These are phyloP conservation scores for Thelonectria rubi DNA, from an alignment of 2,329 filamentous ascomycete genomes.

Conservation along the genomic window DNA sequence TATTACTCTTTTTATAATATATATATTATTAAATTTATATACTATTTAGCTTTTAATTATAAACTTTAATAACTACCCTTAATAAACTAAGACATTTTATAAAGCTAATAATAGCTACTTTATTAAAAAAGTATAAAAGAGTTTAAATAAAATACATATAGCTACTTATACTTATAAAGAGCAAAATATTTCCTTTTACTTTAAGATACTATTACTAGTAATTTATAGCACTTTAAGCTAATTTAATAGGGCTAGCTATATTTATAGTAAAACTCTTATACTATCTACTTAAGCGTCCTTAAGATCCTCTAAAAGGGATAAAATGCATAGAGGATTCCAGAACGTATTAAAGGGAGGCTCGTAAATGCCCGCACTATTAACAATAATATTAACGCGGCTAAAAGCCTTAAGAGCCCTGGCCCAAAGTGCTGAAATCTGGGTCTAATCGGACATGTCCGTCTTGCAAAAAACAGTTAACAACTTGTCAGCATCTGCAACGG, in stretches of 20 bases:
- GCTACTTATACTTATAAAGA: conserved; percentile 41
- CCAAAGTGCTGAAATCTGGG: conserved; percentile 40
- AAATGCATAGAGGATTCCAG: conserved; percentile 41
- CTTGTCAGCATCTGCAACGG: not conserved
- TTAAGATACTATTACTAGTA: conserved; percentile 42
- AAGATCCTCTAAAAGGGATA: conserved; percentile 30
- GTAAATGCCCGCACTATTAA: conserved; percentile 68
- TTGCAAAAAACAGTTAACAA: conserved; percentile 34
- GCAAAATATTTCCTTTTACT: conserved; percentile 37
- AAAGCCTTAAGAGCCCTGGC: conserved; percentile 54
- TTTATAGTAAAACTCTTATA: conserved; percentile 43
- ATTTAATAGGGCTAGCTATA: conserved; percentile 38
- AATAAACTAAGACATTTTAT: conserved; percentile 27
- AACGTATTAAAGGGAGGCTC: conserved; percentile 42
- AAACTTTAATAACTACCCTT: conserved; percentile 26
- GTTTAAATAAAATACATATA: conserved; percentile 44
- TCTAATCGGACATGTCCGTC: conserved; percentile 40
- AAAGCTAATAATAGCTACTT: conserved; percentile 39
- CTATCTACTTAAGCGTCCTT: conserved; percentile 30
- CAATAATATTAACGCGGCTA: conserved; percentile 65
- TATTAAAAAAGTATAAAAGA: conserved; percentile 45
- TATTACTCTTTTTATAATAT: too few species aligned
- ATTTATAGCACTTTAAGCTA: conserved; percentile 42
- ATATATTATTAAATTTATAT: too few species aligned
- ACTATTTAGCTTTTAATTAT: too few species aligned